Conservation (phyloP, 192 early-diverging fungal species). For the Backusella macrospora region DNA sequence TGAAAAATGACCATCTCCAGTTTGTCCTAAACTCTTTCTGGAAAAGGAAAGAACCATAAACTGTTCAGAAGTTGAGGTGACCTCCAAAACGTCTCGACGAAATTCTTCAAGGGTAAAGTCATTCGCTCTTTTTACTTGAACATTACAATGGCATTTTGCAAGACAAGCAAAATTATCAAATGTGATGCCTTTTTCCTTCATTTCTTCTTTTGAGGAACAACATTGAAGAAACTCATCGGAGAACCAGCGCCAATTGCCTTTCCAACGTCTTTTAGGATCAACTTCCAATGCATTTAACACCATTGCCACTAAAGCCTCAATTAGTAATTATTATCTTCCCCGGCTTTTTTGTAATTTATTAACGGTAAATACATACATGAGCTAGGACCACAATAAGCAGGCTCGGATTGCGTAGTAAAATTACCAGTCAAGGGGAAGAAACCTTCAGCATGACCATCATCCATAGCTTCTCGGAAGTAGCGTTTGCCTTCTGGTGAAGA, state of each 20-base stretch:
- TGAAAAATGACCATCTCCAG: conserved; percentile 94
- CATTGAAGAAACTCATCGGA: conserved; percentile 74
- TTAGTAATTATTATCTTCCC: background rate
- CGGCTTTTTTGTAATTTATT: background rate
- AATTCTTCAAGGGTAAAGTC: conserved; percentile 76
- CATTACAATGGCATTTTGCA: conserved; percentile 85
- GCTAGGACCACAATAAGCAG: conserved; percentile 86
- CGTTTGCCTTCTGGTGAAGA: conserved; percentile 76
- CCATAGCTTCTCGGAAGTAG: conserved; percentile 80
- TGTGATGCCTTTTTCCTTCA: conserved; percentile 85
- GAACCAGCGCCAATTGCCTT: conserved; percentile 94
- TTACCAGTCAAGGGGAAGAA: conserved; percentile 88
- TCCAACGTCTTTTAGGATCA: conserved; percentile 86
- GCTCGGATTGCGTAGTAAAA: conserved; percentile 91
- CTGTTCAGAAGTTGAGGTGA: conserved; percentile 68
- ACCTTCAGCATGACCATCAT: conserved; percentile 77
- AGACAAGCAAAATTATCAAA: conserved; percentile 90
- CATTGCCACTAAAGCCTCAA: conserved; percentile 65
- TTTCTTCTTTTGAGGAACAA: conserved; percentile 67
- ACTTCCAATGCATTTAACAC: conserved; percentile 93
- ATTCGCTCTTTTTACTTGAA: conserved; percentile 72
- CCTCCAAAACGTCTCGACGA: conserved; percentile 68
- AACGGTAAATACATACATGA: conserved; percentile 46
- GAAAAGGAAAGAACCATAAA: conserved; percentile 92
- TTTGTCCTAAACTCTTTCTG: conserved; percentile 75